phyloP scores from a whole-genome alignment of 106 monocot genomes.

The Allium sativum region DNA sequence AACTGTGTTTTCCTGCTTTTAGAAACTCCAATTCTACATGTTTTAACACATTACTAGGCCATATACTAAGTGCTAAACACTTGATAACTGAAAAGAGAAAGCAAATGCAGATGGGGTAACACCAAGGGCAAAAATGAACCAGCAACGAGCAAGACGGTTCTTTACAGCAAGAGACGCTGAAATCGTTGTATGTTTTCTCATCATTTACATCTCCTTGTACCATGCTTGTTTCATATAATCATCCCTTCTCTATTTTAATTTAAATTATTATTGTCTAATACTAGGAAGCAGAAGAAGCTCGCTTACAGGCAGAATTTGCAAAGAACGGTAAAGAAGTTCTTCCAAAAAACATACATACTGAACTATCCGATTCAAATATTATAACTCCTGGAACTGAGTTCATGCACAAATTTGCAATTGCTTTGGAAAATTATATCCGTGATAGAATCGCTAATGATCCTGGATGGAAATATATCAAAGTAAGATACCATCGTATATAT shows the following conservation, averaged over 20 bases:
- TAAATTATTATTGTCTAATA: not conserved
- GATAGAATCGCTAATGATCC: constrained; percentile 36
- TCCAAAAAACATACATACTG: constrained; percentile 3
- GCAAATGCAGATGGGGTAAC: constrained; percentile 66
- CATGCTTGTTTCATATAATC: too few species aligned
- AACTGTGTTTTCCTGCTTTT: too few species aligned
- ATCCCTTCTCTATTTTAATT: too few species aligned
- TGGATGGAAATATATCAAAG: constrained; percentile 38
- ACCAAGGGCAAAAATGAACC: constrained; percentile 64
- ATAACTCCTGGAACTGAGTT: constrained; percentile 62
- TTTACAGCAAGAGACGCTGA: constrained; percentile 35
- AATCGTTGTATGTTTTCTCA: constrained; percentile 14
- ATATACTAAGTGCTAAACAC: too few species aligned
- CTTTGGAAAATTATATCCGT: constrained; percentile 40
- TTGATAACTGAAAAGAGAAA: too few species aligned
- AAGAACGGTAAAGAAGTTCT: constrained; percentile 7
- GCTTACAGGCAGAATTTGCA: constrained; percentile 14
- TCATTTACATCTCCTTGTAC: too few species aligned
- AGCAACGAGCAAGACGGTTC: constrained; percentile 37
- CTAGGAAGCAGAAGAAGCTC: constrained; percentile 34
- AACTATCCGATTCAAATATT: constrained; percentile 33
- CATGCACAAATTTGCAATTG: constrained; percentile 36
- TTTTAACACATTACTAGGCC: too few species aligned
- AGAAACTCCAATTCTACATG: too few species aligned
- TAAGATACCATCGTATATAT: too few species aligned